phyloP scores from a whole-genome alignment of 352 stramenopile genomes.

The Pythium biforme region DNA sequence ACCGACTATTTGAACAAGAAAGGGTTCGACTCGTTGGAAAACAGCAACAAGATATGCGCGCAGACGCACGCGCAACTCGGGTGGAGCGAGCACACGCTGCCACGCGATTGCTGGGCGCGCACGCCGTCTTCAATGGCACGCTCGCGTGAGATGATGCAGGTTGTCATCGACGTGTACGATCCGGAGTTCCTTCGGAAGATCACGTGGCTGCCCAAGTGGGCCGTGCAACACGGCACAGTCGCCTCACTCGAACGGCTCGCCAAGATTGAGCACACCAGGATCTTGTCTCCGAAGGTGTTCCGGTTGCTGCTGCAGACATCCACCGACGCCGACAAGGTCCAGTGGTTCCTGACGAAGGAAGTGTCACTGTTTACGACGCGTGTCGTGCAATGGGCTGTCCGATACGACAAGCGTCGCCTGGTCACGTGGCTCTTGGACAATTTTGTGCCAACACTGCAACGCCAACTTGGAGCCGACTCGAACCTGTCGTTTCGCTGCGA shows the following conservation, averaged over 20 bases:
- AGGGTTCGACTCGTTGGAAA: background rate
- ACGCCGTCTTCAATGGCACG: background rate
- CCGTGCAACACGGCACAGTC: background rate
- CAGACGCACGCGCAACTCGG: background rate
- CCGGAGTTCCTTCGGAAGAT: background rate
- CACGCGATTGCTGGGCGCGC: background rate
- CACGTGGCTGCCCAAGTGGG: background rate
- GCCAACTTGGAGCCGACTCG: background rate
- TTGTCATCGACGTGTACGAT: conserved; percentile 5
- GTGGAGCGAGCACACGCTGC: background rate
- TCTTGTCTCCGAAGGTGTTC: background rate
- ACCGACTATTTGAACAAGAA: background rate
- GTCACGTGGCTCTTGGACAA: background rate
- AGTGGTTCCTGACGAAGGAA: background rate
- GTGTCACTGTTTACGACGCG: background rate
- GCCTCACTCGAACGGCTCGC: background rate
- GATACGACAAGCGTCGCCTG: background rate
- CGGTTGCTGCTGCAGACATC: background rate
- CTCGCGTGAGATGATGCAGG: background rate
- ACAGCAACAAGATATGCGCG: background rate
- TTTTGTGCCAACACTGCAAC: background rate
- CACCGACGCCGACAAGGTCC: background rate
- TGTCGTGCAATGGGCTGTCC: conserved; percentile 5
- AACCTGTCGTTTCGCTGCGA: background rate
- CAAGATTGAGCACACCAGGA: background rate